Evolutionary conservation across 1,284 basidiomycete species (phyloP).

Genomic region (Cutaneotrichosporon sp.): DNA sequence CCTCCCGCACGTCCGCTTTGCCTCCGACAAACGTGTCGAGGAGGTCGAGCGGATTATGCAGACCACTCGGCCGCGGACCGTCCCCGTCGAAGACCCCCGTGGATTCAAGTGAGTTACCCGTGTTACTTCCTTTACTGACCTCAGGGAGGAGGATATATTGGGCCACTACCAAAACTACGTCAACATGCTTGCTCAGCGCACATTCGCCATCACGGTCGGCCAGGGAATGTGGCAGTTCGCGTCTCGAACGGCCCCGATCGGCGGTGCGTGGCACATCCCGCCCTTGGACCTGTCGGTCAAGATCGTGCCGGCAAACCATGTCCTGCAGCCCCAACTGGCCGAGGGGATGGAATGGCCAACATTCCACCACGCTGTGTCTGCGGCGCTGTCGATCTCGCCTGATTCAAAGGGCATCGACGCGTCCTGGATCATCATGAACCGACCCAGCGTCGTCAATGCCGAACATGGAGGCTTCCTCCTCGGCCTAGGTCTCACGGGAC

Average conservation of each 20-base stretch:
- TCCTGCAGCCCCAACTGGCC: conserved; percentile 57
- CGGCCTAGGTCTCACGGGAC: conserved; percentile 86
- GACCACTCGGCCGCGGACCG: conserved; percentile 63
- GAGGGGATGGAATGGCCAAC: conserved; percentile 86
- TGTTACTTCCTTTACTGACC: neutral
- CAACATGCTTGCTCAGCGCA: conserved; percentile 72
- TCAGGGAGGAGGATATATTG: conserved; percentile 33
- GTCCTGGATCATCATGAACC: conserved; percentile 91
- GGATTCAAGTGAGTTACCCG: conserved; percentile 59
- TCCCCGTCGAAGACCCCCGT: conserved; percentile 64
- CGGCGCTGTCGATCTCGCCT: conserved; percentile 74
- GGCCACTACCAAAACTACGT: conserved; percentile 72
- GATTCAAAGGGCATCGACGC: conserved; percentile 74
- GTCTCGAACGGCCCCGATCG: conserved; percentile 62
- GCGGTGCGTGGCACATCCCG: conserved; percentile 71
- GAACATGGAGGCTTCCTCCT: conserved; percentile 93
- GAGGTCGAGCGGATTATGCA: conserved; percentile 84
- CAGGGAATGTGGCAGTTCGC: conserved; percentile 82
- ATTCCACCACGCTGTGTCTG: conserved; percentile 95
- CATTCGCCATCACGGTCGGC: conserved; percentile 76
- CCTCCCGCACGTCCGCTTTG: conserved; percentile 67
- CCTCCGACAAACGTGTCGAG: conserved; percentile 74
- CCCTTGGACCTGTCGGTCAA: conserved; percentile 73
- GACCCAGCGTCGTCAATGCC: conserved; percentile 74
- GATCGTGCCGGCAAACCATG: conserved; percentile 52